Evolutionary conservation across 2,329 filamentous ascomycete genomes (phyloP), one percentile per base, ranked within the genome.

Genomic region (Colletotrichum musicola): DNA sequence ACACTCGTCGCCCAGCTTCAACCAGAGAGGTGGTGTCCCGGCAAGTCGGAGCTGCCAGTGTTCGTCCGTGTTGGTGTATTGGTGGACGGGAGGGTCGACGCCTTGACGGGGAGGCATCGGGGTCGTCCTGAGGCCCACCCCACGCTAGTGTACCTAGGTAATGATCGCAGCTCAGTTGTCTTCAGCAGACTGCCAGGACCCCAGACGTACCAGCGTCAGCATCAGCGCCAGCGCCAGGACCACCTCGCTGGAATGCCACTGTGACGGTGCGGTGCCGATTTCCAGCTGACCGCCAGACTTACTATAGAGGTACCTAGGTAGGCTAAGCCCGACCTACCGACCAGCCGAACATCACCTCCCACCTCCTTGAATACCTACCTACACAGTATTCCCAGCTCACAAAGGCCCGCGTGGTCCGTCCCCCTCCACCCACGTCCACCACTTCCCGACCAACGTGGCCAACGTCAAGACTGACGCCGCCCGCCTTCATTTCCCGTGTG

Each of bases 401-500:
- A 25, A 65, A 68, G 65, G 56, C 65, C 30, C 30, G 30, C 22
- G 65, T 68, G 50, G 62, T 62, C 65, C 65, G 62, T 60, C 55
- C 59, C 40, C 54, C 62, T 65, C 55, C 55, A 54, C 50, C 40
- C 51, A 47, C 65, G 53, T 44, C 40, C 40, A 42, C 60, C 54
- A 49, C 54, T 68, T 57, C 54, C 60, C 54, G 63, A 50, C 66
- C 62, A 69, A 59, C 66, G 62, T 66, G 50, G 66, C 50, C 62
- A 66, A 61, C 62, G 62, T 69, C 62, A 38, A 56, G 46, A 64
- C 66, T 51, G 61, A 54, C 61, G 61, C 54, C 49, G 62, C 25
- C 63, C 63, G 65, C 56, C 62, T 56, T 69, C 66, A 69, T 69
- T 66, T 69, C 66, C 56, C 50, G 50, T 44, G 16, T 18, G 18